These are phyloP conservation scores for Polysphondylium violaceum DNA, from an alignment of 78 protist genomes.

Conservation along the genomic window DNA sequence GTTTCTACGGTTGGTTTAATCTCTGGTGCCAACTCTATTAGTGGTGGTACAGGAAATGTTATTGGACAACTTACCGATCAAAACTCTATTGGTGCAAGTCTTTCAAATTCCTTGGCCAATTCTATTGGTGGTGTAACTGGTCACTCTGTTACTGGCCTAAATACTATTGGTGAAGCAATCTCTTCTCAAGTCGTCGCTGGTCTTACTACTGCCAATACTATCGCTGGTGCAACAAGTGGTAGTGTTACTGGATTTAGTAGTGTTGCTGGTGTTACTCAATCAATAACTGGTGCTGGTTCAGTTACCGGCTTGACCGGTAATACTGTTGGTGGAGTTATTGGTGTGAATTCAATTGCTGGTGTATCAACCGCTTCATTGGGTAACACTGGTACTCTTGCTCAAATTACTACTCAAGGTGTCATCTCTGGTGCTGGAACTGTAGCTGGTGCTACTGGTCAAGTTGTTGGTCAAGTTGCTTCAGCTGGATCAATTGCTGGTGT, in stretches of 20 bases:
- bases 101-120: background rate
- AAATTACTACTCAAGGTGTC: background rate
- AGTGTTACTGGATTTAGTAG: background rate
- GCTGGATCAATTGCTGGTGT: background rate
- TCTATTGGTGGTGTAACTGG: background rate
- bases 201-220: background rate
- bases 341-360: background rate
- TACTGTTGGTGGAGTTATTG: background rate
- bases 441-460: background rate
- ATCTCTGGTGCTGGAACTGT: background rate
- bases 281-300: background rate
- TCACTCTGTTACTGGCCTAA: background rate
- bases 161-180: background rate
- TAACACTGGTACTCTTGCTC: background rate
- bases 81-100: background rate
- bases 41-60: background rate
- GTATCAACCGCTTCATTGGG: too few relatives aligned
- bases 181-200: background rate
- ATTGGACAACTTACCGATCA: background rate
- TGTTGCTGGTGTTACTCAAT: background rate
- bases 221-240: constrained; percentile 2
- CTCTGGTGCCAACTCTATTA: background rate
- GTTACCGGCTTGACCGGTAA: background rate
- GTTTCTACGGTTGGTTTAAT: background rate
- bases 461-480: background rate